Conservation (phyloP, 345 rosid species). For the Dimocarpus longan region DNA sequence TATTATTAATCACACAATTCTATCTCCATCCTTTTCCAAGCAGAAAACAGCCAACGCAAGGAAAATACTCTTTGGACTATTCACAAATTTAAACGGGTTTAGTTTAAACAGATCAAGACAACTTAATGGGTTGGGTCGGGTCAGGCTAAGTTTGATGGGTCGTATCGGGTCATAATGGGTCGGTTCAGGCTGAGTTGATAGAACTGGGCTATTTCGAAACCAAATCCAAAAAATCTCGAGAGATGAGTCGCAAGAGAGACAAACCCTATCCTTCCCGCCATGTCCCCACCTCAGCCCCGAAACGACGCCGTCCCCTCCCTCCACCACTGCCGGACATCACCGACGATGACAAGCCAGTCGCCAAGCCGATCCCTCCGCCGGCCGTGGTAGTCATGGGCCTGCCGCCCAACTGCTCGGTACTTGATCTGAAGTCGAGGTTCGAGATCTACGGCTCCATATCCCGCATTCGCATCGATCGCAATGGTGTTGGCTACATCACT, state of each 20-base stretch:
- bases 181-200: no score
- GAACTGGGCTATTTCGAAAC: not conserved
- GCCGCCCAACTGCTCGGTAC: slow-evolving; percentile 67
- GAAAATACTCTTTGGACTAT: no score
- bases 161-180: no score
- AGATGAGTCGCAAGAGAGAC: slow-evolving; percentile 64
- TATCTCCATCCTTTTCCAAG: no score
- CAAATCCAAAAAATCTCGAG: not conserved
- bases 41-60: no score
- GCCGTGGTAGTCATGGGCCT: slow-evolving; percentile 65
- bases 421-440: slow-evolving; percentile 86
- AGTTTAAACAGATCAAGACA: no score
- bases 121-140: no score
- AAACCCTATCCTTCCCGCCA: slow-evolving; percentile 51
- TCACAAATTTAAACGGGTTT: no score
- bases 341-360: slow-evolving; percentile 36
- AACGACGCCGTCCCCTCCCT: slow-evolving; percentile 67
- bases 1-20: no score
- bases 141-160: no score
- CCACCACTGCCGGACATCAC: slow-evolving; percentile 17
- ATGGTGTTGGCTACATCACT: slow-evolving; percentile 57
- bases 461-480: slow-evolving; percentile 75
- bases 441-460: slow-evolving; percentile 93
- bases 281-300: slow-evolving; percentile 38
- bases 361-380: slow-evolving; percentile 61